A percentile compares a stretch with the other conserved stretches of the same genome.
These are phyloP conservation scores for Puya raimondii DNA, from an alignment of 176 grass and related monocot species.

Conservation along the genomic window DNA sequence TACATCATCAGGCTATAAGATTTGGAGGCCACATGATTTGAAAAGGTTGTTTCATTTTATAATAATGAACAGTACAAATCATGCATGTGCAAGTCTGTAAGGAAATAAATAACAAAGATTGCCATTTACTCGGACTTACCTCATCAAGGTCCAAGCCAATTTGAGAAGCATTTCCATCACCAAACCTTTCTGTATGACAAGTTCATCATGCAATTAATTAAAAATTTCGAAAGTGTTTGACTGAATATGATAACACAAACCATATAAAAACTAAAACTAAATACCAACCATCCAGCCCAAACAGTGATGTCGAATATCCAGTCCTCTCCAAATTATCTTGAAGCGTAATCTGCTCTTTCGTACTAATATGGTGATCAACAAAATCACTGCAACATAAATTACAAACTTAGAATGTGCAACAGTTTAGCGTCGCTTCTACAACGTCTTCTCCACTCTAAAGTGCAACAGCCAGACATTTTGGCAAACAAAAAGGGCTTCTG, in stretches of 20 bases:
- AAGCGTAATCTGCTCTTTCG: slow-evolving; percentile 98
- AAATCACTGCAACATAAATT: slow-evolving; percentile 38
- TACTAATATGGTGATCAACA: slow-evolving; percentile 81
- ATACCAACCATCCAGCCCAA: slow-evolving; percentile 95
- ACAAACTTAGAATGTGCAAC: background rate
- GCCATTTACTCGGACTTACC: slow-evolving; percentile 28
- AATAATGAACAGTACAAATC: background rate
- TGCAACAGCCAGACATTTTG: too few relatives aligned
- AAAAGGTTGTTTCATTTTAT: background rate
- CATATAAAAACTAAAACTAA: slow-evolving; percentile 14
- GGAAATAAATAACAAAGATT: background rate
- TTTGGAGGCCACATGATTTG: background rate
- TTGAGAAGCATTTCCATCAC: slow-evolving; percentile 94
- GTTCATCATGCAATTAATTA: slow-evolving; percentile 18
- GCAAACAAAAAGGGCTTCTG: too few relatives aligned
- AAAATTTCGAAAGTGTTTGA: slow-evolving; percentile 16
- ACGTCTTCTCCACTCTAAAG: too few relatives aligned
- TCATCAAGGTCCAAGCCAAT: slow-evolving; percentile 96
- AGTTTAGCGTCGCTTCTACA: too few relatives aligned
- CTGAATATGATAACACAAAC: slow-evolving; percentile 5
- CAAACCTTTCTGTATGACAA: slow-evolving; percentile 79
- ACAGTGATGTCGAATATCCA: slow-evolving; percentile 67
- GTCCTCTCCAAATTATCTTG: slow-evolving; percentile 88
- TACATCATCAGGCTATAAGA: slow-evolving; percentile 13
- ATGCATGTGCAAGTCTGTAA: background rate